These are phyloP conservation scores for Rhizoclosmatium globosum DNA, from an alignment of 192 early-diverging fungal species.

Conservation along the genomic window DNA sequence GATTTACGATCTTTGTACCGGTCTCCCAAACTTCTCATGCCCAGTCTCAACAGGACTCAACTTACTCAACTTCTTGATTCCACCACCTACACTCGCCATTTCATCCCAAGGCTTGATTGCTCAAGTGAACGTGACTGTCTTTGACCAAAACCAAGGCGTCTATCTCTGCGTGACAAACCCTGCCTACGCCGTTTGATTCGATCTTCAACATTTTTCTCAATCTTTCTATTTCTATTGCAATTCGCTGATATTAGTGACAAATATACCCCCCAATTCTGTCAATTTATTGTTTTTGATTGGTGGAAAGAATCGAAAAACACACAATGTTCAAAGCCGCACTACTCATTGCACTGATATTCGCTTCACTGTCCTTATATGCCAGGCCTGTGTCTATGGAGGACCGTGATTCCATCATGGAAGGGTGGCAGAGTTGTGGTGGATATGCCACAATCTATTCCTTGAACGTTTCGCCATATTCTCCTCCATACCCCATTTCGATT, in stretches of 20 bases:
- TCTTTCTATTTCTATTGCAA: background rate
- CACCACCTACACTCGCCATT: background rate
- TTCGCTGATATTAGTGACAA: background rate
- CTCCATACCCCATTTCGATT: background rate
- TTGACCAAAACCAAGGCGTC: background rate
- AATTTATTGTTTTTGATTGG: no score
- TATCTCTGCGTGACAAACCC: constrained; percentile 1
- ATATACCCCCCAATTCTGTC: no score
- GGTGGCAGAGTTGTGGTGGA: background rate
- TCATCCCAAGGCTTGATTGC: background rate
- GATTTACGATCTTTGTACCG: background rate
- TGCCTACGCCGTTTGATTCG: background rate
- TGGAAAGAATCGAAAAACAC: background rate
- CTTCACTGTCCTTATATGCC: background rate
- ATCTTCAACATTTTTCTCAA: background rate
- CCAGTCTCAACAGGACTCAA: background rate
- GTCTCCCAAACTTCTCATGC: background rate
- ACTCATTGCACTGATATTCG: background rate
- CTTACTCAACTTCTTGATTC: background rate
- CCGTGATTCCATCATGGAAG: background rate
- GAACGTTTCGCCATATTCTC: background rate
- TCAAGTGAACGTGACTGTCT: background rate
- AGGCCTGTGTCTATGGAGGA: background rate
- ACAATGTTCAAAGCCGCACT: background rate
- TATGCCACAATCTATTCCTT: background rate